Conservation (phyloP, 1,284 basidiomycete genomes). For the Mycosarcoma mackinlayi region DNA sequence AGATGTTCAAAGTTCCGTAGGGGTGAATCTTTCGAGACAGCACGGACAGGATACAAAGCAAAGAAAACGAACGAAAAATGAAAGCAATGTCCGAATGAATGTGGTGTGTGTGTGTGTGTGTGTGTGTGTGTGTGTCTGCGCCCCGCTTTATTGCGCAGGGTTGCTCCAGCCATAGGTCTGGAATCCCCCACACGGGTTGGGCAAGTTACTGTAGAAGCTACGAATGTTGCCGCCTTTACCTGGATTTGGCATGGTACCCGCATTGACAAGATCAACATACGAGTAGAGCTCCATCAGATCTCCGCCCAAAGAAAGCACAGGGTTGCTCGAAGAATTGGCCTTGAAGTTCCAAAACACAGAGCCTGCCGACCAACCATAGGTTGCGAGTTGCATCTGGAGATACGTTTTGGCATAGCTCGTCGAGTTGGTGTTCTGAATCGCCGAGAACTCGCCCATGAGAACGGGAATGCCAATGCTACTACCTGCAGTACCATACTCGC, state of each 20-base stretch:
- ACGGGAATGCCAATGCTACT: constrained; percentile 50
- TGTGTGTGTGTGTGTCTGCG: no score
- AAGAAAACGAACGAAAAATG: background rate
- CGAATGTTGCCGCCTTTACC: constrained; percentile 36
- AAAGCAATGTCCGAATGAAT: constrained; percentile 1
- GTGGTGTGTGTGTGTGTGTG: no score
- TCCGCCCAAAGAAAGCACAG: constrained; percentile 24
- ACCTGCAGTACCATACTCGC: constrained; percentile 43
- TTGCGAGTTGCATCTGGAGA: constrained; percentile 56
- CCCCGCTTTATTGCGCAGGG: constrained; percentile 11
- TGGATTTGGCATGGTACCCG: constrained; percentile 41
- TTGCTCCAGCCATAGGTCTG: constrained; percentile 38
- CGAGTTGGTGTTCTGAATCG: constrained; percentile 42
- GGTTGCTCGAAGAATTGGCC: constrained; percentile 37
- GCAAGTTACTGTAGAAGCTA: constrained; percentile 26
- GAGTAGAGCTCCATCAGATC: constrained; percentile 50
- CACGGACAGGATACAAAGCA: background rate
- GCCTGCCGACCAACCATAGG: constrained; percentile 64
- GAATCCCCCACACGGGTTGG: constrained; percentile 42
- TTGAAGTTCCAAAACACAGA: constrained; percentile 66
- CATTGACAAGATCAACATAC: constrained; percentile 41
- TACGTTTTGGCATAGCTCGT: constrained; percentile 31
- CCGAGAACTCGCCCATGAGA: constrained; percentile 60
- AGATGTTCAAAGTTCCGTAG: no score
- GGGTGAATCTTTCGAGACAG: no score